Percentiles rank a stretch among this genome's conserved stretches.
Conservation (phyloP, 345 rosid species). For the Carallia pectinifolia region DNA sequence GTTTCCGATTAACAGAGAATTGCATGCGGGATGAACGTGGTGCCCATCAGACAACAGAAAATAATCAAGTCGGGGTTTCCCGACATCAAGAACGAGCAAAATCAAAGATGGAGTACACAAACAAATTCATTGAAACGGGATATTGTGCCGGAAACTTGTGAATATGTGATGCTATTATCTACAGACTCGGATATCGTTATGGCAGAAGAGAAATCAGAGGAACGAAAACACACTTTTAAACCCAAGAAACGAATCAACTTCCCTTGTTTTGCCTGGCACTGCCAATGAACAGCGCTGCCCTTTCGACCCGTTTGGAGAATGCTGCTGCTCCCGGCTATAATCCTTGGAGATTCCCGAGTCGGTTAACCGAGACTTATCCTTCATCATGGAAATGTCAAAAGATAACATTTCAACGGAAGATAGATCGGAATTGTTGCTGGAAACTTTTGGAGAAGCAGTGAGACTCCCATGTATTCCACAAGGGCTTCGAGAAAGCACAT, state of each 20-base stretch:
- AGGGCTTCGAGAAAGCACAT: slow-evolving; percentile 19
- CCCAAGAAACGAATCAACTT: slow-evolving; percentile 62
- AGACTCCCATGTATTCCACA: slow-evolving; percentile 18
- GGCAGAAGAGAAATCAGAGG: slow-evolving; percentile 45
- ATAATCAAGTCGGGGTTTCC: too few species aligned
- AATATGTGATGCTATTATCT: not conserved
- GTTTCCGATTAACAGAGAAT: too few species aligned
- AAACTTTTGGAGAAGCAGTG: slow-evolving; percentile 22
- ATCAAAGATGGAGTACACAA: too few species aligned
- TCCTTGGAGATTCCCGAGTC: slow-evolving; percentile 20
- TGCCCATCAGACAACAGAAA: too few species aligned
- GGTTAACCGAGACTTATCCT: slow-evolving; percentile 24
- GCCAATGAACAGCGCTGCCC: slow-evolving; percentile 29
- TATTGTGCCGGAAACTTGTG: too few species aligned
- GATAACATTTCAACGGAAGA: slow-evolving; percentile 47
- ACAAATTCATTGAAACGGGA: too few species aligned
- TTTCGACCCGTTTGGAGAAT: slow-evolving; percentile 29
- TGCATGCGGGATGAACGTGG: too few species aligned
- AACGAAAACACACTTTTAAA: slow-evolving; percentile 88
- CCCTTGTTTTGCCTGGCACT: slow-evolving; percentile 36
- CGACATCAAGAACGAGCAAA: too few species aligned
- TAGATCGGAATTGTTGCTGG: slow-evolving; percentile 25
- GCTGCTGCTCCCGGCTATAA: slow-evolving; percentile 26
- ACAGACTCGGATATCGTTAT: not conserved
- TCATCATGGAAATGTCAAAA: slow-evolving; percentile 60